A percentile compares a stretch with the other conserved stretches of the same genome.
Conservation (phyloP, 2,329 filamentous ascomycete species). For the Arachnopeziza araneosa region DNA sequence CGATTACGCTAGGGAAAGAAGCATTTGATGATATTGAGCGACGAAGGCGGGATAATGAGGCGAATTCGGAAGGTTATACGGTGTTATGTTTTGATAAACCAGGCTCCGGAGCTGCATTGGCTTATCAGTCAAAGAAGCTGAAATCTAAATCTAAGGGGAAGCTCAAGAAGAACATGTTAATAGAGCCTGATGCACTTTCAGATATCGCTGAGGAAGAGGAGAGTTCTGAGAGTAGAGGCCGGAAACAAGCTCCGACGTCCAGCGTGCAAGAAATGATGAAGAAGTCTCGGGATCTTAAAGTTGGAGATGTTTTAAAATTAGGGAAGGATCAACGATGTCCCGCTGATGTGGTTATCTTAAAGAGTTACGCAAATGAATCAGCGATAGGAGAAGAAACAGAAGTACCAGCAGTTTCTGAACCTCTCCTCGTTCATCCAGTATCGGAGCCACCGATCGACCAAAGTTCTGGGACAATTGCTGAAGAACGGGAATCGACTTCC, state of each 20-base stretch:
- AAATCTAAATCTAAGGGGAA: conserved; percentile 42
- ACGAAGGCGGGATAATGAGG: conserved; percentile 81
- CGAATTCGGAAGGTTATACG: conserved; percentile 85
- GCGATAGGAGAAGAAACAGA: conserved; percentile 19
- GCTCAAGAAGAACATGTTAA: conserved; percentile 31
- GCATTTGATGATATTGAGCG: conserved; percentile 88
- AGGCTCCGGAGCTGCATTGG: conserved; percentile 29
- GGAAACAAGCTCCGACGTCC: conserved; percentile 39
- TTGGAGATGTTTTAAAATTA: conserved; percentile 92
- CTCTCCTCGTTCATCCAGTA: conserved; percentile 27
- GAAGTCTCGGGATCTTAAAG: conserved; percentile 81
- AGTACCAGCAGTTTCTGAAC: conserved; percentile 8
- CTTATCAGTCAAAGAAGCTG: conserved; percentile 36
- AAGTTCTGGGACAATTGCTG: conserved; percentile 13
- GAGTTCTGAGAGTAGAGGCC: conserved; percentile 39
- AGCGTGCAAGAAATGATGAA: conserved; percentile 63
- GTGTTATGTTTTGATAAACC: conserved; percentile 67
- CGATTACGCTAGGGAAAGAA: conserved; percentile 92
- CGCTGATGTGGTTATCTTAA: conserved; percentile 88
- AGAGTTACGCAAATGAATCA: conserved; percentile 64
- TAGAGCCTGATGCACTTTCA: conserved; percentile 44
- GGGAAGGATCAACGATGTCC: conserved; percentile 89
- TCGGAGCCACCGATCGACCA: conserved; percentile 27
- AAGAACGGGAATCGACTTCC: conserved; percentile 23
- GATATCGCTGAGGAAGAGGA: conserved; percentile 69